phyloP scores from a whole-genome alignment of 2,329 filamentous ascomycete genomes.

The Emmonsiellopsis sp. region DNA sequence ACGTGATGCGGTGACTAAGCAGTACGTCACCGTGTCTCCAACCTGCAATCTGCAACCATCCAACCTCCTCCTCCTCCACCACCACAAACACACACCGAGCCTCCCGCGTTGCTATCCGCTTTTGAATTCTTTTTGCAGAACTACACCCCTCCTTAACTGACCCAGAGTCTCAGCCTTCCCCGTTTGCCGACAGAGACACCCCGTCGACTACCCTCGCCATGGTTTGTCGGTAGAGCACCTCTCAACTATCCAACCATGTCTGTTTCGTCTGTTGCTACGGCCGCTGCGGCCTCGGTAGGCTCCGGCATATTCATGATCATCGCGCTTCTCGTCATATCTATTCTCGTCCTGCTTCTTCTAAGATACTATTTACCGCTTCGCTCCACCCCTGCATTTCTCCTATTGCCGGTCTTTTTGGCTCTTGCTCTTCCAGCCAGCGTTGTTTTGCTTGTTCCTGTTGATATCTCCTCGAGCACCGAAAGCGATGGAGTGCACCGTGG shows the following conservation, averaged over 20 bases:
- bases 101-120: too few relatives aligned
- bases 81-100: too few relatives aligned
- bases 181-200: too few relatives aligned
- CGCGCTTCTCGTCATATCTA: slow-evolving; percentile 63
- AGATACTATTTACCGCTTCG: slow-evolving; percentile 86
- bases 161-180: too few relatives aligned
- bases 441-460: slow-evolving; percentile 86
- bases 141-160: too few relatives aligned
- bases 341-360: slow-evolving; percentile 72
- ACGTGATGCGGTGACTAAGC: too few relatives aligned
- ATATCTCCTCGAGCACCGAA: slow-evolving; percentile 77
- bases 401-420: slow-evolving; percentile 91
- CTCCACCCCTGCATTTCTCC: slow-evolving; percentile 79
- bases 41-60: too few relatives aligned
- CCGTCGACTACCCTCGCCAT: too few relatives aligned
- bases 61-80: too few relatives aligned
- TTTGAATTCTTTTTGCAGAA: too few relatives aligned
- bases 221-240: not conserved
- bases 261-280: slow-evolving; percentile 11
- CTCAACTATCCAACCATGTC: slow-evolving; percentile 4
- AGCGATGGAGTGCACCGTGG: slow-evolving; percentile 65
- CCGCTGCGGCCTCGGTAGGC: slow-evolving; percentile 51
- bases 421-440: slow-evolving; percentile 86
- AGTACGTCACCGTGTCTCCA: too few relatives aligned
- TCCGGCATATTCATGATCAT: slow-evolving; percentile 70